A percentile compares a stretch with the other conserved stretches of the same genome.
Conservation (phyloP, 164 flowering plant genomes). For the Warburgia ugandensis region DNA sequence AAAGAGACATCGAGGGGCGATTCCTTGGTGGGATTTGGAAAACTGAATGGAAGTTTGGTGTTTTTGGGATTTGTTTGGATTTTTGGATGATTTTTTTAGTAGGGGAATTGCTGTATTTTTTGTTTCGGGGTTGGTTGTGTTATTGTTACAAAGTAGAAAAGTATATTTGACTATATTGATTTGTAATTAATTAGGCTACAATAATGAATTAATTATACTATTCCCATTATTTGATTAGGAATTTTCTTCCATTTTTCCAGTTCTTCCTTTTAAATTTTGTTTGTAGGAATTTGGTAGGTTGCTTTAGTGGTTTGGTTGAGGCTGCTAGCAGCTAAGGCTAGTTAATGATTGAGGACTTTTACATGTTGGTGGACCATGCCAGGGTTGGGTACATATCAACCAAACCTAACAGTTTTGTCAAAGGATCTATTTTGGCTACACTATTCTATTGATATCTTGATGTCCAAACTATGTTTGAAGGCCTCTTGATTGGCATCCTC, state of each 20-base stretch:
- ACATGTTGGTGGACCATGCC: no score
- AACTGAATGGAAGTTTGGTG: constrained; percentile 12
- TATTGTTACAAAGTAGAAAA: neutral
- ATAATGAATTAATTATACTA: neutral
- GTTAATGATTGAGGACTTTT: no score
- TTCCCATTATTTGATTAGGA: neutral
- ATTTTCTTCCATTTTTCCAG: constrained; percentile 35
- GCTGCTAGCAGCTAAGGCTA: no score
- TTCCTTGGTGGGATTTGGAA: constrained; percentile 18
- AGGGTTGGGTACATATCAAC: no score
- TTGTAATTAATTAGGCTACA: neutral
- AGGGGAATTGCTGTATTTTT: neutral
- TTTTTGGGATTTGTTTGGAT: constrained; percentile 19
- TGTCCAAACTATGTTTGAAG: no score
- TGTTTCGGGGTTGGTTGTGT: neutral
- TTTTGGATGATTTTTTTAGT: neutral
- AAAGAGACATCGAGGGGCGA: constrained; percentile 26
- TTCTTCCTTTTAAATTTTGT: no score
- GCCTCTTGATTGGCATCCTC: no score
- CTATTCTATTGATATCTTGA: no score
- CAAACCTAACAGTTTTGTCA: no score
- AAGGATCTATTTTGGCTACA: no score
- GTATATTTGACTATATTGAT: neutral
- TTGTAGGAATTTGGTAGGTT: no score
- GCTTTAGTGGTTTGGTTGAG: no score